Percentiles rank a stretch among this genome's conserved stretches.
Evolutionary conservation across 306 rosid species (phyloP).

Genomic region (Vigna mungo): DNA sequence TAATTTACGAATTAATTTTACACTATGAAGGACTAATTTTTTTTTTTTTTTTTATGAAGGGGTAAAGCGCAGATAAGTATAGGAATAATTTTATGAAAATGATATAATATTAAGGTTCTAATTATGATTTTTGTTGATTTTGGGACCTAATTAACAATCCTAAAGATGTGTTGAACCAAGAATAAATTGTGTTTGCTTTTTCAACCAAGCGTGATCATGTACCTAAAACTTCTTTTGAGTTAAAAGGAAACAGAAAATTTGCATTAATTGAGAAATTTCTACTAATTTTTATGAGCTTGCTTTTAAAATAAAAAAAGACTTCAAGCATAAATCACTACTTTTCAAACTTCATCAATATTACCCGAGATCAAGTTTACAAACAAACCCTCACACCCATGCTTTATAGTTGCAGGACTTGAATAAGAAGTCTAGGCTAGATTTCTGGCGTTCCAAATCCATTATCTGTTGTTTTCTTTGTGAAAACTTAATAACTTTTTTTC

Average conservation of each 20-base stretch:
- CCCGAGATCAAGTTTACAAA: not conserved
- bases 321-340: not conserved
- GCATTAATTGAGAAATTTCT: not conserved
- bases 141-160: not conserved
- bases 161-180: no score
- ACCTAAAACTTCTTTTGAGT: not conserved
- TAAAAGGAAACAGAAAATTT: not conserved
- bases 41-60: no score
- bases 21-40: no score
- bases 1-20: no score
- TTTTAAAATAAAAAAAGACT: not conserved
- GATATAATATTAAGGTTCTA: not conserved
- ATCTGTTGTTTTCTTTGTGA: not conserved
- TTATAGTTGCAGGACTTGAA: not conserved
- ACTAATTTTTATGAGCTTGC: not conserved
- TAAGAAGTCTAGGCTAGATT: not conserved
- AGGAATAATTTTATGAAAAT: no score
- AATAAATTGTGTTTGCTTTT: not conserved
- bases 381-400: not conserved
- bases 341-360: not conserved
- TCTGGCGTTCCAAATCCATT: not conserved
- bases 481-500: not conserved
- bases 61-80: no score
- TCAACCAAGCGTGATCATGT: not conserved
- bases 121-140: not conserved